phyloP scores from a whole-genome alignment of 116 monocot genomes.

The Zostera marina region DNA sequence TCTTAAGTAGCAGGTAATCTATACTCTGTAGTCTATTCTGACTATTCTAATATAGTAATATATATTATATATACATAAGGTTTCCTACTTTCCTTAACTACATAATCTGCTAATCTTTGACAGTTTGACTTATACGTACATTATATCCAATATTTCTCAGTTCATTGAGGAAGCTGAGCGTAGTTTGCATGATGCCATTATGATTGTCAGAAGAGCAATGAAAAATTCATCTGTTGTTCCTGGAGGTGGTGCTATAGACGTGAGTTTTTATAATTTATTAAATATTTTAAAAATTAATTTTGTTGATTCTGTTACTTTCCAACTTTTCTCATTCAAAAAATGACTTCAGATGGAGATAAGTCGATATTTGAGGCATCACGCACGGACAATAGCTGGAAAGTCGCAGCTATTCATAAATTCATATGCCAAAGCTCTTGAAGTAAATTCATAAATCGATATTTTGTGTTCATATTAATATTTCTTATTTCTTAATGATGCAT shows the following conservation, averaged over 20 bases:
- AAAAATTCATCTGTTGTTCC: constrained; percentile 95
- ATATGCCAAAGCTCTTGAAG: constrained; percentile 96
- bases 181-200: constrained; percentile 96
- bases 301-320: background rate
- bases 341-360: constrained; percentile 83
- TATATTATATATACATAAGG: background rate
- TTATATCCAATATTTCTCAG: constrained; percentile 15
- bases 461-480: background rate
- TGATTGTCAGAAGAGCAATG: constrained; percentile 96
- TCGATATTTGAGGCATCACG: constrained; percentile 68
- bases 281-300: background rate
- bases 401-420: constrained; percentile 91
- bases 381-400: constrained; percentile 85
- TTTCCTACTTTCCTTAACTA: background rate
- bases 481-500: background rate
- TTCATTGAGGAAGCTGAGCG: constrained; percentile 99
- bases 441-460: too few relatives aligned
- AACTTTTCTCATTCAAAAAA: background rate
- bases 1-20: background rate
- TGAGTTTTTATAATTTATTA: constrained; percentile 11
- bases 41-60: too few relatives aligned
- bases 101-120: background rate
- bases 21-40: too few relatives aligned
- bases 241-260: constrained; percentile 99
- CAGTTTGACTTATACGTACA: too few relatives aligned